phyloP scores from a whole-genome alignment of 2,329 filamentous ascomycete genomes.

The Pyrenophora seminiperda region DNA sequence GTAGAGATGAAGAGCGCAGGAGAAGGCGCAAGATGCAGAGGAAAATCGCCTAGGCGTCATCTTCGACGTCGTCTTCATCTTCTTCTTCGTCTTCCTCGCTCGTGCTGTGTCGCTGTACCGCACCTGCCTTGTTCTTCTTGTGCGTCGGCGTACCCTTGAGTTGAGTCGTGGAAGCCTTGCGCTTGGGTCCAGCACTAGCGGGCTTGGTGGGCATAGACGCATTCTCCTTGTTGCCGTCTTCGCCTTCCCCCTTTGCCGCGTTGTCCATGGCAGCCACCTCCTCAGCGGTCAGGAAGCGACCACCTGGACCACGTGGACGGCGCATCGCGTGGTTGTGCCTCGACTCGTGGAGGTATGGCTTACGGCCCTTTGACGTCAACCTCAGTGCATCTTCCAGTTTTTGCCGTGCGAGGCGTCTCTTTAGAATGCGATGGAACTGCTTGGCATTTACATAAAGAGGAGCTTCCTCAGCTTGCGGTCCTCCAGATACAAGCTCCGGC shows the following conservation, averaged over 20 bases:
- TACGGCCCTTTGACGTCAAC: slow-evolving; percentile 90
- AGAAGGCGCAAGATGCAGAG: slow-evolving; percentile 3
- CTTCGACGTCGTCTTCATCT: slow-evolving; percentile 59
- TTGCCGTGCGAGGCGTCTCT: slow-evolving; percentile 89
- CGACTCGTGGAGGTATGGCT: slow-evolving; percentile 96
- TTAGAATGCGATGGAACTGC: slow-evolving; percentile 96
- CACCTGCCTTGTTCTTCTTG: slow-evolving; percentile 58
- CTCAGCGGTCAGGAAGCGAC: slow-evolving; percentile 93
- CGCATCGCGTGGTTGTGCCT: slow-evolving; percentile 98
- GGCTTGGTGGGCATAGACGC: slow-evolving; percentile 34
- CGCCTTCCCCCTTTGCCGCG: slow-evolving; percentile 32
- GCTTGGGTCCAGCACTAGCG: slow-evolving; percentile 33
- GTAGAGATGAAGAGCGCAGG: slow-evolving; percentile 17
- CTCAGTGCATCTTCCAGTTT: slow-evolving; percentile 90
- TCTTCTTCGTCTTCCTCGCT: slow-evolving; percentile 60
- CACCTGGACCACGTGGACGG: slow-evolving; percentile 87
- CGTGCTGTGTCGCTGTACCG: slow-evolving; percentile 49
- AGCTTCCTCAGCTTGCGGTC: slow-evolving; percentile 76
- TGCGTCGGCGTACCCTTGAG: slow-evolving; percentile 39
- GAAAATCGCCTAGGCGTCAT: slow-evolving; percentile 42
- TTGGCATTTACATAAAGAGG: slow-evolving; percentile 98
- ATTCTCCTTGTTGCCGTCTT: slow-evolving; percentile 50
- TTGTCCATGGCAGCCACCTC: slow-evolving; percentile 88
- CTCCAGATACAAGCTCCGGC: slow-evolving; percentile 74
- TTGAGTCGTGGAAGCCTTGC: slow-evolving; percentile 39